phyloP scores from a whole-genome alignment of 1,284 basidiomycete genomes.

The Ceratobasidium sp. region DNA sequence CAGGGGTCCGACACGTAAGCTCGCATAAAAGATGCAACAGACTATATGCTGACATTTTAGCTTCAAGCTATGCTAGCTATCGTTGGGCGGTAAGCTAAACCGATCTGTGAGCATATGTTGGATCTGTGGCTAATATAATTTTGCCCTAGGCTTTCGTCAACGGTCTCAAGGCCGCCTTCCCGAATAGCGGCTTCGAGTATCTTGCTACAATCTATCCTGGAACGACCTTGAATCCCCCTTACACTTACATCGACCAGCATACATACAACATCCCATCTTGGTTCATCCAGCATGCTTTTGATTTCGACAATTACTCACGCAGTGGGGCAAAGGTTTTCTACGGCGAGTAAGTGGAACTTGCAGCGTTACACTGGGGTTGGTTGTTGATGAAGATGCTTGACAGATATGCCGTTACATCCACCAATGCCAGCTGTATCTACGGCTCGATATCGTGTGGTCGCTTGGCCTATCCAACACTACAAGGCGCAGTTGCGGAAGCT shows the following conservation, averaged over 20 bases:
- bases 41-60: constrained; percentile 24
- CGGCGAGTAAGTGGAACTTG: too few relatives aligned
- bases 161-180: constrained; percentile 69
- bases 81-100: constrained; percentile 63
- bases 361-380: neutral
- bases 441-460: constrained; percentile 54
- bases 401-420: constrained; percentile 54
- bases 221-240: constrained; percentile 57
- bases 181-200: constrained; percentile 61
- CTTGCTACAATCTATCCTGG: constrained; percentile 58
- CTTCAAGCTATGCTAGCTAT: constrained; percentile 57
- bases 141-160: constrained; percentile 62
- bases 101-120: neutral
- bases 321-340: constrained; percentile 58
- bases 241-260: constrained; percentile 54
- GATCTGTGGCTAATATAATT: neutral
- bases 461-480: constrained; percentile 58
- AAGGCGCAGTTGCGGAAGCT: constrained; percentile 60
- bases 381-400: neutral
- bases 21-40: neutral
- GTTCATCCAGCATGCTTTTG: constrained; percentile 55
- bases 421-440: constrained; percentile 53
- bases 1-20: constrained; percentile 40
- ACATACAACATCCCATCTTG: constrained; percentile 58
- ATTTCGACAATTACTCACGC: constrained; percentile 60